Evolutionary conservation across 495 filamentous ascomycete species (phyloP).

Genomic region (Physcia stellaris): DNA sequence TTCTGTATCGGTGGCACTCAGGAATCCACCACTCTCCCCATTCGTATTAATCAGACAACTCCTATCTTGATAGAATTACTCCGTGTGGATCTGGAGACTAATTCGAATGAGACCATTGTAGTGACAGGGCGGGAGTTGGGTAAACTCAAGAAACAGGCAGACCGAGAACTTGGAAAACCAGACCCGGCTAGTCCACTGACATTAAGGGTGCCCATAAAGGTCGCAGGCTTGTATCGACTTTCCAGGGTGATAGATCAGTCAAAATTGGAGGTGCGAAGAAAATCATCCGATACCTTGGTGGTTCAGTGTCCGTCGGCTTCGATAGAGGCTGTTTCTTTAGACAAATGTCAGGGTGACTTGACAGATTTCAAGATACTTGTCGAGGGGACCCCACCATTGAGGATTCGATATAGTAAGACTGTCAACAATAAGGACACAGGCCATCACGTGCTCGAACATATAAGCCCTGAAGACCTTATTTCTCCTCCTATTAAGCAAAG

Average conservation of each 20-base stretch:
- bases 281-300: slow-evolving; percentile 61
- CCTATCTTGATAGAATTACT: slow-evolving; percentile 76
- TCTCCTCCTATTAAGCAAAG: slow-evolving; percentile 54
- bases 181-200: slow-evolving; percentile 36
- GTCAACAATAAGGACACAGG: slow-evolving; percentile 63
- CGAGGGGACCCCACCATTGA: slow-evolving; percentile 79
- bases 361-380: slow-evolving; percentile 73
- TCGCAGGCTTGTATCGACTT: slow-evolving; percentile 75
- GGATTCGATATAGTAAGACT: slow-evolving; percentile 76
- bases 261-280: slow-evolving; percentile 76
- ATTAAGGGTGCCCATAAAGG: slow-evolving; percentile 55
- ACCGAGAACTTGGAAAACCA: slow-evolving; percentile 32
- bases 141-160: slow-evolving; percentile 47
- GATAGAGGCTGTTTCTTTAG: slow-evolving; percentile 45
- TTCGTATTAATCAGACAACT: slow-evolving; percentile 83
- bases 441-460: slow-evolving; percentile 74
- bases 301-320: slow-evolving; percentile 67
- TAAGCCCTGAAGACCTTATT: slow-evolving; percentile 74
- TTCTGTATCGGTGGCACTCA: slow-evolving; percentile 62
- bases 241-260: slow-evolving; percentile 79
- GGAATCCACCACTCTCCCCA: slow-evolving; percentile 53
- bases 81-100: slow-evolving; percentile 69
- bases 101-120: slow-evolving; percentile 61
- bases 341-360: slow-evolving; percentile 71
- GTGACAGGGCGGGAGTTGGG: slow-evolving; percentile 58